These are phyloP conservation scores for Colletotrichum theobromicola DNA, from an alignment of 2,329 filamentous ascomycete species.

Conservation along the genomic window DNA sequence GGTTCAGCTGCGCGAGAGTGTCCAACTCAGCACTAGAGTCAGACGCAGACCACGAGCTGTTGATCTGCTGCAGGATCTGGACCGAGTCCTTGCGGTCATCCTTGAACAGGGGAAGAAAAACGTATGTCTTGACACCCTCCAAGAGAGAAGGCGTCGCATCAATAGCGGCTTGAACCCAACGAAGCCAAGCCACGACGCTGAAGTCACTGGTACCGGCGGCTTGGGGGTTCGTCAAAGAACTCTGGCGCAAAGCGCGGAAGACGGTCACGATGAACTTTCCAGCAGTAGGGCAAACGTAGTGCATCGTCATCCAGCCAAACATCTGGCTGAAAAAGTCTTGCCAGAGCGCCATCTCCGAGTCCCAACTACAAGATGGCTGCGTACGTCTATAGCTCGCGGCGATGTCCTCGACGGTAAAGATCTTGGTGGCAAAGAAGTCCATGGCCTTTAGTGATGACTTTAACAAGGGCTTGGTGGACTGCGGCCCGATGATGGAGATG, in stretches of 20 bases:
- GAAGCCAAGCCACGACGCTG: constrained; percentile 55
- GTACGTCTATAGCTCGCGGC: constrained; percentile 44
- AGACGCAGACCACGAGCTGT: constrained; percentile 51
- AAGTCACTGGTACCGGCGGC: constrained; percentile 28
- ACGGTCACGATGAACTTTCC: constrained; percentile 66
- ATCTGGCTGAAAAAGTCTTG: constrained; percentile 53
- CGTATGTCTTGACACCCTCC: constrained; percentile 68
- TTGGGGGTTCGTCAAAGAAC: constrained; percentile 24
- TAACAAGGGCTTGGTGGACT: constrained; percentile 66
- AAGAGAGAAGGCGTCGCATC: constrained; percentile 54
- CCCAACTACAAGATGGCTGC: constrained; percentile 27
- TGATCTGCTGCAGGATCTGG: constrained; percentile 63
- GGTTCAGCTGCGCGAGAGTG: constrained; percentile 62
- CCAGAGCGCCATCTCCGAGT: constrained; percentile 44
- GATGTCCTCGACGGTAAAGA: constrained; percentile 55
- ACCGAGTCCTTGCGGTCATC: constrained; percentile 58
- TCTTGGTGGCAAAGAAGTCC: constrained; percentile 69
- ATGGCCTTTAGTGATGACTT: constrained; percentile 74
- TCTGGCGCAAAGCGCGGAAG: constrained; percentile 51
- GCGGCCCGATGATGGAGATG: constrained; percentile 63
- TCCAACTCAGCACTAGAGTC: constrained; percentile 53
- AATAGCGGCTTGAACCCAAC: constrained; percentile 60
- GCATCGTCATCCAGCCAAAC: constrained; percentile 61
- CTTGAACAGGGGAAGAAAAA: constrained; percentile 68
- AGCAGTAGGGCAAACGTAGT: constrained; percentile 63